These are phyloP conservation scores for Syncephalastrum racemosum DNA, from an alignment of 371 early-diverging fungal genomes.

Conservation along the genomic window DNA sequence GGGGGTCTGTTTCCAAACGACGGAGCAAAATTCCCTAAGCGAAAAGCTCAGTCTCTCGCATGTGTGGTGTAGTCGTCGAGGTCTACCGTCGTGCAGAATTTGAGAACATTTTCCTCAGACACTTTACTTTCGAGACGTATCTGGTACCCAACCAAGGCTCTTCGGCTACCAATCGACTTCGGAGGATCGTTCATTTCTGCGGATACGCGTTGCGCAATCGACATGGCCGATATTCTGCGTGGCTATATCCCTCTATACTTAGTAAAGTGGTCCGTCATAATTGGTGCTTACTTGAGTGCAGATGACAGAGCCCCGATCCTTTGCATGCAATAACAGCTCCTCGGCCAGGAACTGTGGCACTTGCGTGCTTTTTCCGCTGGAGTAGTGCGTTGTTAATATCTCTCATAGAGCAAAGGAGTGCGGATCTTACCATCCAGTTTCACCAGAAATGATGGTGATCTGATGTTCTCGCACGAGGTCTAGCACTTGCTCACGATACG, in stretches of 20 bases:
- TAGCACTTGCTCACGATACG: constrained; percentile 58
- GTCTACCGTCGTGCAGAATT: constrained; percentile 73
- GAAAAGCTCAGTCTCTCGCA: constrained; percentile 1
- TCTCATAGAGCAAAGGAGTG: not conserved
- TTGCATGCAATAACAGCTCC: constrained; percentile 35
- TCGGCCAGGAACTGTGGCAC: constrained; percentile 88
- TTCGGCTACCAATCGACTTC: constrained; percentile 46
- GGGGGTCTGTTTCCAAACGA: constrained; percentile 62
- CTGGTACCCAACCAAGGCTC: constrained; percentile 80
- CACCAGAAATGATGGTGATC: constrained; percentile 83
- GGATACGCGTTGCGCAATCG: constrained; percentile 90
- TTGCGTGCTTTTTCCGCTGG: constrained; percentile 92
- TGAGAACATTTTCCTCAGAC: constrained; percentile 57
- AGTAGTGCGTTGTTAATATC: constrained; percentile 13
- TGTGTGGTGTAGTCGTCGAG: not conserved
- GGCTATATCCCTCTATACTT: constrained; percentile 48
- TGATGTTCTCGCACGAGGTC: constrained; percentile 53
- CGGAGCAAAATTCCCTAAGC: constrained; percentile 69
- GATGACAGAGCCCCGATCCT: constrained; percentile 57
- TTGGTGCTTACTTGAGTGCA: constrained; percentile 79
- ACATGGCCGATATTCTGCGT: constrained; percentile 91
- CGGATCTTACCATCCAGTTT: constrained; percentile 74
- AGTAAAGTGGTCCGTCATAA: not conserved
- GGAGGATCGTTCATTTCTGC: constrained; percentile 69
- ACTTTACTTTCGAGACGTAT: constrained; percentile 73